Evolutionary conservation across 768 basidiomycete genomes (phyloP).

Genomic region (Vararia minispora): DNA sequence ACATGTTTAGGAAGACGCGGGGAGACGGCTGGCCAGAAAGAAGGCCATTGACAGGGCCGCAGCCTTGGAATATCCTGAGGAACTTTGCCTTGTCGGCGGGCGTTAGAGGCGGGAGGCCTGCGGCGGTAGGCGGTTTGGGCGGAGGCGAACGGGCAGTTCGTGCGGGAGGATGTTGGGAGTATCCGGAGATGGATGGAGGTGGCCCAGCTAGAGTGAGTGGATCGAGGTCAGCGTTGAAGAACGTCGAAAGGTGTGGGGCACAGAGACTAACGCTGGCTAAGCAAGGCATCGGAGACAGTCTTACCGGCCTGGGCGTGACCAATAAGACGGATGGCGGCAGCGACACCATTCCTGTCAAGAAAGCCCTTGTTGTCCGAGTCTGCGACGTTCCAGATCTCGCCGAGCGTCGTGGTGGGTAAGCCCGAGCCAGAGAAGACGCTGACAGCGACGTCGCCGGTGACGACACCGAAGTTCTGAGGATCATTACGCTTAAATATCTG

Average conservation of each 20-base stretch:
- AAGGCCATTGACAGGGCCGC: constrained; percentile 65
- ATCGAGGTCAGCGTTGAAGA: constrained; percentile 10
- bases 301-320: constrained; percentile 89
- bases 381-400: constrained; percentile 89
- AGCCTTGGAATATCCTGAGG: constrained; percentile 59
- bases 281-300: constrained; percentile 45
- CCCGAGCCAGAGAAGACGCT: constrained; percentile 77
- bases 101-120: constrained; percentile 52
- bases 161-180: constrained; percentile 38
- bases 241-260: constrained; percentile 1
- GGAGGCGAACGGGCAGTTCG: constrained; percentile 37
- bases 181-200: constrained; percentile 67
- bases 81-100: constrained; percentile 82
- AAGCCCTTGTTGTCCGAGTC: constrained; percentile 93
- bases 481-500: constrained; percentile 68
- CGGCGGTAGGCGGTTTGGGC: constrained; percentile 46
- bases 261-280: constrained; percentile 57
- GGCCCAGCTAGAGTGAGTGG: constrained; percentile 56
- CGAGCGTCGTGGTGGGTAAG: constrained; percentile 64
- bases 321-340: constrained; percentile 82
- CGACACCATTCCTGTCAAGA: constrained; percentile 79
- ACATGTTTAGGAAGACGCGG: not conserved
- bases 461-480: constrained; percentile 66
- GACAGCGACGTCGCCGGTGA: constrained; percentile 88
- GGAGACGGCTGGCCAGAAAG: constrained; percentile 46